Conservation (phyloP, 108 stramenopile species). For the Craspedostauros australis region DNA sequence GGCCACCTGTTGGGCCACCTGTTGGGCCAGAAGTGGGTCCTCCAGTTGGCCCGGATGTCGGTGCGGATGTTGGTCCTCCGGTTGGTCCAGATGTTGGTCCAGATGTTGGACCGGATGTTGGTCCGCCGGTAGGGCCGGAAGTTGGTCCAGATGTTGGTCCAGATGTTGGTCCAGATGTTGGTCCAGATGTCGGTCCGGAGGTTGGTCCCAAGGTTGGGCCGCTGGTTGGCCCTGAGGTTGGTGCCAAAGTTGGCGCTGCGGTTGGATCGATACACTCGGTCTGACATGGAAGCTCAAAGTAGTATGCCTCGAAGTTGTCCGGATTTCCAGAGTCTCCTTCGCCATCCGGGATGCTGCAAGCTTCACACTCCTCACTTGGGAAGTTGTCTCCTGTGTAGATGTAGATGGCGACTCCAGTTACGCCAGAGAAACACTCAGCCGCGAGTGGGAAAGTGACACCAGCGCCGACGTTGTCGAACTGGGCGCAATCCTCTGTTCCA, state of each 20-base stretch:
- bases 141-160: conserved; percentile 6
- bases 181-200: conserved; percentile 1
- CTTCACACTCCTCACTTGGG: too few species aligned
- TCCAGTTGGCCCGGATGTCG: background rate
- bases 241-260: too few species aligned
- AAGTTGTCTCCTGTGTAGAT: background rate
- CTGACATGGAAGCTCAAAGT: too few species aligned
- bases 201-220: conserved; percentile 2
- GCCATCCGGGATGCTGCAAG: too few species aligned
- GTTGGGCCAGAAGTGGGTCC: background rate
- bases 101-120: conserved; percentile 1
- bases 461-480: too few species aligned
- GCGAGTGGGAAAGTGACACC: too few species aligned
- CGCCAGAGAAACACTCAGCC: too few species aligned
- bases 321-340: too few species aligned
- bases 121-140: conserved; percentile 1
- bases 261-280: too few species aligned
- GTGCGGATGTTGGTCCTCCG: background rate
- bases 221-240: conserved; percentile 8
- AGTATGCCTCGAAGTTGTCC: too few species aligned
- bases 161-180: conserved; percentile 3
- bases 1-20: background rate
- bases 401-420: too few species aligned
- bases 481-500: too few species aligned
- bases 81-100: conserved; percentile 5